A percentile compares a stretch with the other conserved stretches of the same genome.
These are phyloP conservation scores for Penicillium sclerotiorum DNA, from an alignment of 2,329 filamentous ascomycete genomes.

Conservation along the genomic window DNA sequence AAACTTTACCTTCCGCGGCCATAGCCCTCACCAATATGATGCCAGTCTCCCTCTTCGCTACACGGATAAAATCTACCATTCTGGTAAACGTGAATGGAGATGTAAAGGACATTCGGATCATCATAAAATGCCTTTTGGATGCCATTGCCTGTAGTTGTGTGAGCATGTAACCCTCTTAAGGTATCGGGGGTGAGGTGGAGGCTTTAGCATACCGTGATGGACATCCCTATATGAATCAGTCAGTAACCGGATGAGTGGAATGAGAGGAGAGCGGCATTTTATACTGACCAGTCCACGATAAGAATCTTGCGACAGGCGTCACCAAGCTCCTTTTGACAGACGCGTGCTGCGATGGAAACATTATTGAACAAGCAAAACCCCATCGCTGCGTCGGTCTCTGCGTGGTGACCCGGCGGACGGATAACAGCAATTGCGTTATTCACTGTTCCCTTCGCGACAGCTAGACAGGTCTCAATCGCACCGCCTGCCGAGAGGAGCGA, in stretches of 20 bases:
- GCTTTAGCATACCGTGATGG: conserved; percentile 59
- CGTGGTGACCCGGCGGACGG: conserved; percentile 91
- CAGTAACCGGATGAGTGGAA: neutral
- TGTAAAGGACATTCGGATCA: conserved; percentile 92
- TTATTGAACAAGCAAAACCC: conserved; percentile 99
- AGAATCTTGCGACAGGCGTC: conserved; percentile 83
- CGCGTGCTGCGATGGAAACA: conserved; percentile 86
- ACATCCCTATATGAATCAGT: conserved; percentile 58
- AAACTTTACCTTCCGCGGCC: neutral
- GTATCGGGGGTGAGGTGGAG: neutral
- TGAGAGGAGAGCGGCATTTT: neutral
- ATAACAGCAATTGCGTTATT: conserved; percentile 97
- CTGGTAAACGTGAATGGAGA: conserved; percentile 88
- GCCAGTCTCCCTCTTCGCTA: conserved; percentile 59
- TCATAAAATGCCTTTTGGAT: conserved; percentile 96
- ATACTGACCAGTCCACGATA: conserved; percentile 86
- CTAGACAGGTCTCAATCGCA: conserved; percentile 92
- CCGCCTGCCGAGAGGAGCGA: conserved; percentile 85
- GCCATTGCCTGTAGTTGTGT: conserved; percentile 69
- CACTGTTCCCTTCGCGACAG: conserved; percentile 78
- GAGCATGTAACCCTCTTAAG: conserved; percentile 22
- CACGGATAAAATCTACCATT: conserved; percentile 83
- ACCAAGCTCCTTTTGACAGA: conserved; percentile 80
- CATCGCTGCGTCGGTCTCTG: conserved; percentile 81
- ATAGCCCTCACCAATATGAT: conserved; percentile 60